These are phyloP conservation scores for Clitopilus hobsonii DNA, from an alignment of 768 basidiomycete species.

Conservation along the genomic window DNA sequence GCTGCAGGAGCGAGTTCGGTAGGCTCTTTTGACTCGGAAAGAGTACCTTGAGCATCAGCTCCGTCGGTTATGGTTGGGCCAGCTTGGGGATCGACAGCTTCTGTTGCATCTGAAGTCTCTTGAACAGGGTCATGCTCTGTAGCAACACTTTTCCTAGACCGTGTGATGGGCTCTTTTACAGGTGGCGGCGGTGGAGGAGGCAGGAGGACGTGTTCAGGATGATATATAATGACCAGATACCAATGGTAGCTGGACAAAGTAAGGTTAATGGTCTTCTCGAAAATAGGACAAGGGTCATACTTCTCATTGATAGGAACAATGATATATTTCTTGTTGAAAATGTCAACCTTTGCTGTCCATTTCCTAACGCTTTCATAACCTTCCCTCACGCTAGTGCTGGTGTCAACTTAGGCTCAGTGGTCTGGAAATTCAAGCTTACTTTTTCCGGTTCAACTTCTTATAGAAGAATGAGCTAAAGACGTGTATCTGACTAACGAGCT, in stretches of 20 bases:
- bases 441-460: slow-evolving; percentile 80
- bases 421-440: too few species aligned
- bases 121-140: background rate
- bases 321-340: slow-evolving; percentile 90
- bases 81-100: background rate
- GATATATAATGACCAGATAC: slow-evolving; percentile 93
- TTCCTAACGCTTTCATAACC: slow-evolving; percentile 85
- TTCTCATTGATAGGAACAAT: slow-evolving; percentile 97
- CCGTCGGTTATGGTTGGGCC: background rate
- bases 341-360: slow-evolving; percentile 87
- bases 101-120: too few species aligned
- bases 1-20: too few species aligned
- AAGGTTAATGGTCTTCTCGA: background rate
- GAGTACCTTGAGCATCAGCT: background rate
- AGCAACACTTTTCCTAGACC: slow-evolving; percentile 5
- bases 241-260: slow-evolving; percentile 71
- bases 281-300: slow-evolving; percentile 38
- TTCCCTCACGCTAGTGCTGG: slow-evolving; percentile 49
- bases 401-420: too few species aligned
- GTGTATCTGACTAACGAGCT: slow-evolving; percentile 69
- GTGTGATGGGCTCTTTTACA: slow-evolving; percentile 5
- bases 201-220: slow-evolving; percentile 63
- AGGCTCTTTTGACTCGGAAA: background rate
- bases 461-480: slow-evolving; percentile 99
- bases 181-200: slow-evolving; percentile 19